phyloP scores from a whole-genome alignment of 306 rosid genomes.

The Boehmeria nivea region DNA sequence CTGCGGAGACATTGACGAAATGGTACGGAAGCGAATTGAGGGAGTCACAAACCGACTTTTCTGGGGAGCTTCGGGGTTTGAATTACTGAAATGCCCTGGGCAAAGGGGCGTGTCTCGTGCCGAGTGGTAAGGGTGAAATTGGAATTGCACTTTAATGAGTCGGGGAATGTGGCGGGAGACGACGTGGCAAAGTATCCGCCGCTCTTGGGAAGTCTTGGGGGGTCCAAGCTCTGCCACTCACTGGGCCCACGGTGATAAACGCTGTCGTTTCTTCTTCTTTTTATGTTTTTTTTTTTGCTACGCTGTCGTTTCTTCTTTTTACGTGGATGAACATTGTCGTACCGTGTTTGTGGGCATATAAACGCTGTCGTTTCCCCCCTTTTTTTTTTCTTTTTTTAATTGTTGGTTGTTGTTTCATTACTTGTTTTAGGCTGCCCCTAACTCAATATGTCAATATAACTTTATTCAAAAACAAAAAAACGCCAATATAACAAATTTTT shows the following conservation, averaged over 20 bases:
- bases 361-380: too few relatives aligned
- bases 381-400: too few relatives aligned
- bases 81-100: slow-evolving; percentile 1
- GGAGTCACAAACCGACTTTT: background rate
- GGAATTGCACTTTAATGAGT: background rate
- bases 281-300: background rate
- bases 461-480: too few relatives aligned
- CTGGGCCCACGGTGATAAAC: background rate
- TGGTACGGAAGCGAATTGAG: background rate
- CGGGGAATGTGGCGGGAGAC: slow-evolving; percentile 42
- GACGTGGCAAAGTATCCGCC: slow-evolving; percentile 37
- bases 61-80: background rate
- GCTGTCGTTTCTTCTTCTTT: background rate
- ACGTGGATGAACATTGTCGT: too few relatives aligned
- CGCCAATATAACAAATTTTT: too few relatives aligned
- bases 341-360: too few relatives aligned
- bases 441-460: too few relatives aligned
- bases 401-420: too few relatives aligned
- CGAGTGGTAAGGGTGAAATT: background rate
- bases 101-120: too few relatives aligned
- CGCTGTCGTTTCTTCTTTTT: background rate
- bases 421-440: too few relatives aligned
- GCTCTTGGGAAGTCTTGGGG: slow-evolving; percentile 4
- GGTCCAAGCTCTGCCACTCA: background rate
- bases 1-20: slow-evolving; percentile 47